Percentiles rank a stretch among this genome's conserved stretches.
phyloP scores from a whole-genome alignment of 495 filamentous ascomycete genomes.

The Penicillium steckii region DNA sequence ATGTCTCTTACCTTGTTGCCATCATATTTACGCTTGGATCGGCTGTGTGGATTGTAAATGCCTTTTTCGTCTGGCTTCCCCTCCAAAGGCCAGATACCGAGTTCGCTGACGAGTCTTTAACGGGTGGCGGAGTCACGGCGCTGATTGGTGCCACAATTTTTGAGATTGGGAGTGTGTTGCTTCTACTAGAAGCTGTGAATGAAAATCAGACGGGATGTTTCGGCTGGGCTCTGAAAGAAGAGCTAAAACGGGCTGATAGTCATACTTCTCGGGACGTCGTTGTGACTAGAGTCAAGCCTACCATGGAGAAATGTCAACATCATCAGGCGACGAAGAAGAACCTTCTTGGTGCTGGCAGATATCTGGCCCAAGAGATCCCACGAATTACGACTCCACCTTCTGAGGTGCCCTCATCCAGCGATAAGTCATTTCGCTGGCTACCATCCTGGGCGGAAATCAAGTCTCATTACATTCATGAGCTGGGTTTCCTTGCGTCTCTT shows the following conservation, averaged over 20 bases:
- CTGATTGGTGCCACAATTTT: constrained; percentile 72
- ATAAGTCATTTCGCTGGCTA: constrained; percentile 56
- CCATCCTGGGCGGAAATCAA: constrained; percentile 56
- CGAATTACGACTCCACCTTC: constrained; percentile 12
- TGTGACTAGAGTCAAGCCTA: constrained; percentile 26
- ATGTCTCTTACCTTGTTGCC: constrained; percentile 68
- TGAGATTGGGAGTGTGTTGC: constrained; percentile 61
- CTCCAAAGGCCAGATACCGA: constrained; percentile 49
- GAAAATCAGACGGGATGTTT: constrained; percentile 65
- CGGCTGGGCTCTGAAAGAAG: constrained; percentile 64
- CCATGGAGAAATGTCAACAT: constrained; percentile 43
- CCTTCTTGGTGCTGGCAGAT: constrained; percentile 40
- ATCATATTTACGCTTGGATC: constrained; percentile 63
- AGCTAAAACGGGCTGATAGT: constrained; percentile 33
- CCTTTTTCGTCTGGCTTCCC: constrained; percentile 66
- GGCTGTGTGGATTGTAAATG: constrained; percentile 66
- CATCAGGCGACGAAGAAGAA: constrained; percentile 52
- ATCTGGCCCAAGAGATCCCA: background rate
- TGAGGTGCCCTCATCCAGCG: constrained; percentile 14
- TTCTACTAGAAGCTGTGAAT: constrained; percentile 70
- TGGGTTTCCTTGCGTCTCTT: constrained; percentile 66
- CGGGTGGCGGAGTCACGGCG: constrained; percentile 61
- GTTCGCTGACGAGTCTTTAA: constrained; percentile 51
- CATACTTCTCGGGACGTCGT: background rate
- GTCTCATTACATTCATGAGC: constrained; percentile 63